These are phyloP conservation scores for Nitzschia sp. DNA, from an alignment of 108 stramenopile species.

Conservation along the genomic window DNA sequence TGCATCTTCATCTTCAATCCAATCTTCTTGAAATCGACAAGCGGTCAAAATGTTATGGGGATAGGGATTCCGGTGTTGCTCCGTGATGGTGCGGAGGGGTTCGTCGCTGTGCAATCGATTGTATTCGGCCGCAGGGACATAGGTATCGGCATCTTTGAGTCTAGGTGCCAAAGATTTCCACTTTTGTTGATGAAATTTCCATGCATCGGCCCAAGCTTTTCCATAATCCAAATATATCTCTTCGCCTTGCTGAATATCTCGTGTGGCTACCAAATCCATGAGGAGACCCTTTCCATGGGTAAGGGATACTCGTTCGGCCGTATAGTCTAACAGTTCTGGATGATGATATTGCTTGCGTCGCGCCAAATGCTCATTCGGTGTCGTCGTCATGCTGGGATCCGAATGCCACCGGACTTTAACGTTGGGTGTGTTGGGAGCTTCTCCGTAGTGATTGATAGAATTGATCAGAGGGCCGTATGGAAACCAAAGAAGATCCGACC, in stretches of 20 bases:
- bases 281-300: constrained; percentile 46
- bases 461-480: constrained; percentile 42
- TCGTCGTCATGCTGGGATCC: not conserved
- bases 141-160: constrained; percentile 7
- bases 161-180: not conserved
- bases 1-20: constrained; percentile 2
- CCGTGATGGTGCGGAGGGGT: constrained; percentile 26
- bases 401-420: constrained; percentile 28
- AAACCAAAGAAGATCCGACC: constrained; percentile 54
- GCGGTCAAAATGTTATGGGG: constrained; percentile 35
- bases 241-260: constrained; percentile 43
- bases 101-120: constrained; percentile 16
- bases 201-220: constrained; percentile 36
- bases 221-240: constrained; percentile 72
- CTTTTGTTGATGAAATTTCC: constrained; percentile 4
- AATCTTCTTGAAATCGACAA: constrained; percentile 30
- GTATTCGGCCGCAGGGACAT: constrained; percentile 26
- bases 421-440: constrained; percentile 8
- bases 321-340: constrained; percentile 25
- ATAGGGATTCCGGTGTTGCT: constrained; percentile 44
- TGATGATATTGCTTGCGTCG: constrained; percentile 33
- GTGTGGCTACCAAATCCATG: constrained; percentile 54
- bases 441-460: constrained; percentile 27
- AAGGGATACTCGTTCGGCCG: not conserved
- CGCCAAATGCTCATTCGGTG: not conserved